phyloP scores from a whole-genome alignment of 805 yeast genomes.

The Zygoascus ofunaensis region DNA sequence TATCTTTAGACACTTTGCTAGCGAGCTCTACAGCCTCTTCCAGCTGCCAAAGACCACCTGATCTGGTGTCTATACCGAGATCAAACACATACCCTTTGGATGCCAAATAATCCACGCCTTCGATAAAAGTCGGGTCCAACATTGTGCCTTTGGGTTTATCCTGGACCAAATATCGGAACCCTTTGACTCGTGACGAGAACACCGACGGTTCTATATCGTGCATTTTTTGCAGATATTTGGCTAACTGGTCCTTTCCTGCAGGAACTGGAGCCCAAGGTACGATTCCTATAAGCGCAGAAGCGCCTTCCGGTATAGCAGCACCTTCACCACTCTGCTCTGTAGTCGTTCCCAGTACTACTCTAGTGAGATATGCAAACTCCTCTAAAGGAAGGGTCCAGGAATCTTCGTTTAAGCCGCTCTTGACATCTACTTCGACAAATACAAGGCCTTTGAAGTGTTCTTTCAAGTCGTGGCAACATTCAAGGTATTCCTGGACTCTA shows the following conservation, averaged over 20 bases:
- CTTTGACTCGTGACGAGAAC: constrained; percentile 25
- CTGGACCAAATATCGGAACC: constrained; percentile 37
- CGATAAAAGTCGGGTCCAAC: constrained; percentile 25
- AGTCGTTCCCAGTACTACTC: not conserved
- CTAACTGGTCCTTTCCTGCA: constrained; percentile 23
- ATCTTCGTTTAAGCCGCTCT: constrained; percentile 1
- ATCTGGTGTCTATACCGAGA: constrained; percentile 35
- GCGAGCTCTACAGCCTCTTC: constrained; percentile 31
- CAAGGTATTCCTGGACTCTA: constrained; percentile 26
- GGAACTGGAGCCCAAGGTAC: constrained; percentile 42
- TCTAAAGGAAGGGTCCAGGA: constrained; percentile 25
- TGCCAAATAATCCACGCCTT: constrained; percentile 31
- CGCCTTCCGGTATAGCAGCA: not conserved
- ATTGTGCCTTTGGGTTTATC: constrained; percentile 35
- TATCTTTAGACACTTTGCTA: not conserved
- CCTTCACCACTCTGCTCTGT: not conserved
- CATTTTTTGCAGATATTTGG: constrained; percentile 16
- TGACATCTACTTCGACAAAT: constrained; percentile 32
- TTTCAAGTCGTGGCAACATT: constrained; percentile 15
- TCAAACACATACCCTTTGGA: constrained; percentile 31
- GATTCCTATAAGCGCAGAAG: constrained; percentile 22
- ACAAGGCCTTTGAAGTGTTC: constrained; percentile 16
- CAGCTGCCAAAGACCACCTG: constrained; percentile 35
- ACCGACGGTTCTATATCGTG: constrained; percentile 6
- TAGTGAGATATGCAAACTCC: constrained; percentile 22